These are phyloP conservation scores for Prunus salicina DNA, from an alignment of 306 rosid genomes.

Conservation along the genomic window DNA sequence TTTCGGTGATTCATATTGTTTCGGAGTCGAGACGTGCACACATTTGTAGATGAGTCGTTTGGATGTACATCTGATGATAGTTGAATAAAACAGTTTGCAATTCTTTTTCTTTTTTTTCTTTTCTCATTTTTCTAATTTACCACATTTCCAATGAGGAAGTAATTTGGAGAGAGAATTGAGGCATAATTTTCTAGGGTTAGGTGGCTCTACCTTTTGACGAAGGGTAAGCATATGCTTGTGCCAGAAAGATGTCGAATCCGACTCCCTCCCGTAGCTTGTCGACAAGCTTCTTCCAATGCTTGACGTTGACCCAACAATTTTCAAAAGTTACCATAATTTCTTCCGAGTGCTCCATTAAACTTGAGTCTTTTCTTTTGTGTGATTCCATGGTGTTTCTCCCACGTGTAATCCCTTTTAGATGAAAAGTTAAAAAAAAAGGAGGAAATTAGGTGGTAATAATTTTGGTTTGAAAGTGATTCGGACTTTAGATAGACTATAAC, in stretches of 20 bases:
- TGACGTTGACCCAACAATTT: conserved; percentile 14
- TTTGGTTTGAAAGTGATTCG: not conserved
- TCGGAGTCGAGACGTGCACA: conserved; percentile 42
- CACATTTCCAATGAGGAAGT: not conserved
- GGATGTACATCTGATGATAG: conserved; percentile 56
- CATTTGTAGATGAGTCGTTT: conserved; percentile 63
- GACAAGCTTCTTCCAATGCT: not conserved
- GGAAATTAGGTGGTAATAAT: no score
- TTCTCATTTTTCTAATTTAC: not conserved
- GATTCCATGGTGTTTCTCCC: conserved; percentile 2
- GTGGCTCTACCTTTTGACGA: not conserved
- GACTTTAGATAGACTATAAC: not conserved
- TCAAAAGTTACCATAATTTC: conserved; percentile 1
- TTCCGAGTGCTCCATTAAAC: conserved; percentile 10
- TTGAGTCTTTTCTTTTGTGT: not conserved
- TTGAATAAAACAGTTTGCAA: conserved; percentile 59
- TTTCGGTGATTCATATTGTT: conserved; percentile 48
- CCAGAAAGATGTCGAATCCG: conserved; percentile 7
- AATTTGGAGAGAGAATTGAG: not conserved
- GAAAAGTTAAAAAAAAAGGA: not conserved
- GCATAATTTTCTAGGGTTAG: not conserved
- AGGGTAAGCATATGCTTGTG: not conserved
- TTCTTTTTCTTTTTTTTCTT: conserved; percentile 32
- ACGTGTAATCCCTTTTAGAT: not conserved
- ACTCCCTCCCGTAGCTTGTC: not conserved